A percentile compares a stretch with the other conserved stretches of the same genome.
These are phyloP conservation scores for Leptographium procerum DNA, from an alignment of 2,329 filamentous ascomycete genomes.

Conservation along the genomic window DNA sequence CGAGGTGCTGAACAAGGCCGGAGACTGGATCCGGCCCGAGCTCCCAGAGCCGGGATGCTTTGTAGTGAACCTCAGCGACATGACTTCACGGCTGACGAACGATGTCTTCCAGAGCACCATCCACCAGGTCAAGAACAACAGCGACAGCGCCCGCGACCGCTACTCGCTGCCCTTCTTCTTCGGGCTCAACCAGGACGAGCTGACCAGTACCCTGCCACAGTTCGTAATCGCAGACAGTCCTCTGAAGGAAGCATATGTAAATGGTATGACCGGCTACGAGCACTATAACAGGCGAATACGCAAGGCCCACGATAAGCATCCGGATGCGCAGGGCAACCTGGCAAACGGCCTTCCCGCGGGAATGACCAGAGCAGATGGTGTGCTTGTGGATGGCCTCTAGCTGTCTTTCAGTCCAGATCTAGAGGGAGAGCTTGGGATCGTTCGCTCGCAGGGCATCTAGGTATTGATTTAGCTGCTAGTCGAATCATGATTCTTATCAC, in stretches of 20 bases:
- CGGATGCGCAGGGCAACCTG: background rate
- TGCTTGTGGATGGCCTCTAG: background rate
- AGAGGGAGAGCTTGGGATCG: no score
- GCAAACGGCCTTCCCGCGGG: background rate
- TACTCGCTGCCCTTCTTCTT: constrained; percentile 12
- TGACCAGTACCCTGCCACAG: constrained; percentile 9
- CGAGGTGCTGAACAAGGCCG: constrained; percentile 9
- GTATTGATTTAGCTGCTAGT: no score
- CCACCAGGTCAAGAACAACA: constrained; percentile 11
- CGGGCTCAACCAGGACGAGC: constrained; percentile 10
- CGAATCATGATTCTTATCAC: no score
- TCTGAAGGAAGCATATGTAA: background rate
- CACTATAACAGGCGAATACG: constrained; percentile 4
- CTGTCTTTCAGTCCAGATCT: no score
- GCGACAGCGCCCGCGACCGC: constrained; percentile 5
- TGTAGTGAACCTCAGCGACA: constrained; percentile 12
- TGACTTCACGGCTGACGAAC: constrained; percentile 12
- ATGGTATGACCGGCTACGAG: constrained; percentile 1
- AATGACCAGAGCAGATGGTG: constrained; percentile 1
- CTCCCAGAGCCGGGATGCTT: constrained; percentile 7
- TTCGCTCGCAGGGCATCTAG: no score
- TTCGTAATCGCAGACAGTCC: background rate
- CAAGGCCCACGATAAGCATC: constrained; percentile 3
- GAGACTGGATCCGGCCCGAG: constrained; percentile 5
- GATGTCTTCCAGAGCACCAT: constrained; percentile 9